phyloP scores from a whole-genome alignment of 306 rosid species.

The Sindora glabra region DNA sequence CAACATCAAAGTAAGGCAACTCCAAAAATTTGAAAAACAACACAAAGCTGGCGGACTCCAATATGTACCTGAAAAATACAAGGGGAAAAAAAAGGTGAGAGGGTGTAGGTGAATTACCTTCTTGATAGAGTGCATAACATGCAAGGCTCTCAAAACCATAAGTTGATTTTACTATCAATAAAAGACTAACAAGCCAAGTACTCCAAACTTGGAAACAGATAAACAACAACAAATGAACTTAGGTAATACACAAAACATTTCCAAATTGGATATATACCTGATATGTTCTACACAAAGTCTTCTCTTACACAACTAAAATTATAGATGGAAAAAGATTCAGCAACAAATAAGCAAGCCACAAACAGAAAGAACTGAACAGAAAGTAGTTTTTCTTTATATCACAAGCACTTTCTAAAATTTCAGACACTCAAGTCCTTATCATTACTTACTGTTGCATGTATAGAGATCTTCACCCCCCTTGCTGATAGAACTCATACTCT shows the following conservation, averaged over 20 bases:
- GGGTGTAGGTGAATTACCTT: conserved; percentile 16
- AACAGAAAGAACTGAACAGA: background rate
- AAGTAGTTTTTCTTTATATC: background rate
- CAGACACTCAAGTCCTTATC: background rate
- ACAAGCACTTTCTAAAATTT: background rate
- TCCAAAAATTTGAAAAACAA: conserved; percentile 92
- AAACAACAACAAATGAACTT: background rate
- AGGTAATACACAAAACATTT: background rate
- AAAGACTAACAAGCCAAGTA: background rate
- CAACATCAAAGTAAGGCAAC: conserved; percentile 81
- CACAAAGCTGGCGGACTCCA: conserved; percentile 89
- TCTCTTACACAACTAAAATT: background rate
- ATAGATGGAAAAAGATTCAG: background rate
- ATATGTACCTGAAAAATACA: conserved; percentile 71
- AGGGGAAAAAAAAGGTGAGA: conserved; percentile 28
- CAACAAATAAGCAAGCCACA: background rate
- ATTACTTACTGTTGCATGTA: background rate
- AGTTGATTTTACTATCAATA: background rate
- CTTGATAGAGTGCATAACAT: background rate
- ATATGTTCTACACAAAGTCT: background rate
- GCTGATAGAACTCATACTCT: background rate
- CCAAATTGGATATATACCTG: background rate
- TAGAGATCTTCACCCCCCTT: background rate
- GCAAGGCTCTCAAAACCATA: background rate
- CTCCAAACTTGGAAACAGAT: background rate